Evolutionary conservation across 2,329 filamentous ascomycete species (phyloP), one percentile per base, ranked within the genome.

Genomic region (Ophiocordyceps camponoti-floridani): DNA sequence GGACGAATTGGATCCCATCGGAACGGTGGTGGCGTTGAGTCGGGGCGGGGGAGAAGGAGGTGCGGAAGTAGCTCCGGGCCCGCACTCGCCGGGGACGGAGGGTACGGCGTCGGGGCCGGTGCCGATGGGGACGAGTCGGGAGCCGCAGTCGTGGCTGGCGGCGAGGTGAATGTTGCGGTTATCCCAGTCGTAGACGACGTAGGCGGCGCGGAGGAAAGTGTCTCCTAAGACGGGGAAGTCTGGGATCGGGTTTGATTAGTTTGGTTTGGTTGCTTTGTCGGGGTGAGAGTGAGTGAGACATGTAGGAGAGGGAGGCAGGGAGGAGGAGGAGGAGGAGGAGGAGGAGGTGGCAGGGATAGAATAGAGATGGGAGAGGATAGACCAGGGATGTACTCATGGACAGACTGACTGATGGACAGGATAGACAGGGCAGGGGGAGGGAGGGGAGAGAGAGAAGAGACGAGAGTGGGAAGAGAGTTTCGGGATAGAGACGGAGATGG

Each of bases 171-270:
- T 52, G 26, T 60, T 55, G 23, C 54, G 52, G 52, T 66, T 65
- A 43, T 64, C 62, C 57, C 55, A 57, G 48, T 66, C 64, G 45
- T 59, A 66, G 26, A 68, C 64, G 16, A 65, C 62, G 27, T 68
- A 69, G 6, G 64, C 62, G 19, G 64, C 59, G 10, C 66, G 59
- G 28, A 69, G 56, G 53, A 69, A 68, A 6, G 64, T 65, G 43
- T 67, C 64, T 14, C 66, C 66, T 2, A 69, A 59, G 3, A 68
- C 56, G 14, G 58, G 60, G 46, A 60, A 56, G n/a, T 53, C 54
- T 54, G 37, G 35, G n/a, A n/a, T n/a, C 6, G 10, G 31, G 6
- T 35, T 33, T 33, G 11, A 12, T 33, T 35, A 4, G 31, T 12
- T 4, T 37, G 18, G 18, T n/a, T 2, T 33, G 26, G 41, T 2